These are phyloP conservation scores for Babesia bigemina DNA, from an alignment of 169 alveolate species.

Conservation along the genomic window DNA sequence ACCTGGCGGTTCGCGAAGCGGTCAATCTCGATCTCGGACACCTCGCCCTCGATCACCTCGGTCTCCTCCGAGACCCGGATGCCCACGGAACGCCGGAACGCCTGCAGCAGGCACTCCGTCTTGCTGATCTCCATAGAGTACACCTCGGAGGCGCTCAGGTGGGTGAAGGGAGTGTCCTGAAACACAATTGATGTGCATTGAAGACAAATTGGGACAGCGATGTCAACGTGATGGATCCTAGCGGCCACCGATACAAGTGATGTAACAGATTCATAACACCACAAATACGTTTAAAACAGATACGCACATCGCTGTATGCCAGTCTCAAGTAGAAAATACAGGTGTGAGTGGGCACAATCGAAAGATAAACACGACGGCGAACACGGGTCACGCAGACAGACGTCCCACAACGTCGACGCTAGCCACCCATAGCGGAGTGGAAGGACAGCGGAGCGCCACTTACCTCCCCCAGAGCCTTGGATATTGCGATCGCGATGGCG, in stretches of 20 bases:
- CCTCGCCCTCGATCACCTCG: conserved; percentile 99
- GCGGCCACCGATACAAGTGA: too few relatives aligned
- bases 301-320: too few relatives aligned
- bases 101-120: conserved; percentile 95
- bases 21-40: conserved; percentile 97
- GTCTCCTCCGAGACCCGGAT: conserved; percentile 97
- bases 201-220: background rate
- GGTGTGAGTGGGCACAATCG: too few relatives aligned
- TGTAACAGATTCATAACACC: background rate
- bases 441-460: background rate
- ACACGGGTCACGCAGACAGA: too few relatives aligned
- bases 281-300: too few relatives aligned
- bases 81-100: conserved; percentile 97
- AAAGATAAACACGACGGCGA: too few relatives aligned
- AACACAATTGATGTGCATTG: background rate
- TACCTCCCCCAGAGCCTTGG: conserved; percentile 94
- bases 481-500: conserved; percentile 99
- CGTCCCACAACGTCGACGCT: too few relatives aligned
- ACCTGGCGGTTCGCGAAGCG: conserved; percentile 67
- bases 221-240: background rate
- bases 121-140: conserved; percentile 97
- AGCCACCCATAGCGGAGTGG: too few relatives aligned
- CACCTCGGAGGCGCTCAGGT: conserved; percentile 97
- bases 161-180: conserved; percentile 96
- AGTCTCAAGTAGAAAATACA: too few relatives aligned